Evolutionary conservation across 2,329 filamentous ascomycete genomes (phyloP).

Genomic region (Immersiporthe knoxdaviesiana): DNA sequence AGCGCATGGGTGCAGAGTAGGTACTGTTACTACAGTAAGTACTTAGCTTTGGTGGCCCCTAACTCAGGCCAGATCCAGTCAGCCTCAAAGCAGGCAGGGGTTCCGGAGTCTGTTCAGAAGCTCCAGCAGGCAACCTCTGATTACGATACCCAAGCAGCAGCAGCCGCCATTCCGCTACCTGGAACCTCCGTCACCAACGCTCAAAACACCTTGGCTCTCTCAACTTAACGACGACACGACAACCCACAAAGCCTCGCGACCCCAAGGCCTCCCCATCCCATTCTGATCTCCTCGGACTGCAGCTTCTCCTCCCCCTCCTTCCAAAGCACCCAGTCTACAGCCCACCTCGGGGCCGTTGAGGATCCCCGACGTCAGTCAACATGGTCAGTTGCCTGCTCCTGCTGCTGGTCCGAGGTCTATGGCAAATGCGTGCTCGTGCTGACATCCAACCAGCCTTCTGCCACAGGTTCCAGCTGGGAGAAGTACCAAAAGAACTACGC

Average conservation of each 20-base stretch:
- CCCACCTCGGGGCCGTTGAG: slow-evolving; percentile 15
- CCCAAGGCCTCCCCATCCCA: slow-evolving; percentile 25
- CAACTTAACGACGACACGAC: slow-evolving; percentile 18
- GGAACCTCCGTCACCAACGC: slow-evolving; percentile 13
- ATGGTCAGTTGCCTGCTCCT: slow-evolving; percentile 44
- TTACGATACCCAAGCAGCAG: slow-evolving; percentile 28
- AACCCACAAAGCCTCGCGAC: slow-evolving; percentile 8
- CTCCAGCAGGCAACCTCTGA: slow-evolving; percentile 27
- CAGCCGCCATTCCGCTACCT: slow-evolving; percentile 13
- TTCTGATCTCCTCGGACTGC: slow-evolving; percentile 37
- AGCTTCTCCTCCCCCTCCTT: slow-evolving; percentile 28
- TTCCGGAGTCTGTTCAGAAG: slow-evolving; percentile 10
- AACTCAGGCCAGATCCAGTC: slow-evolving; percentile 20
- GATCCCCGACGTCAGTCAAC: slow-evolving; percentile 37
- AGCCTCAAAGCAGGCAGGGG: slow-evolving; percentile 11
- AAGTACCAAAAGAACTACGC: slow-evolving; percentile 98
- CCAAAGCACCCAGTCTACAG: background rate
- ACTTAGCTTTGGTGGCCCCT: slow-evolving; percentile 4
- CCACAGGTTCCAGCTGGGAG: slow-evolving; percentile 94
- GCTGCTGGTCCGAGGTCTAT: slow-evolving; percentile 3
- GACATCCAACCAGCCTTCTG: slow-evolving; percentile 74
- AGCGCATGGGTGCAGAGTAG: too few species aligned
- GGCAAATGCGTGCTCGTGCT: slow-evolving; percentile 34
- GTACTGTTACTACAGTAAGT: too few species aligned
- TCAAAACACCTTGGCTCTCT: slow-evolving; percentile 14